Conservation (phyloP, 2,329 filamentous ascomycete genomes). For the Calonectria multiphialidica region DNA sequence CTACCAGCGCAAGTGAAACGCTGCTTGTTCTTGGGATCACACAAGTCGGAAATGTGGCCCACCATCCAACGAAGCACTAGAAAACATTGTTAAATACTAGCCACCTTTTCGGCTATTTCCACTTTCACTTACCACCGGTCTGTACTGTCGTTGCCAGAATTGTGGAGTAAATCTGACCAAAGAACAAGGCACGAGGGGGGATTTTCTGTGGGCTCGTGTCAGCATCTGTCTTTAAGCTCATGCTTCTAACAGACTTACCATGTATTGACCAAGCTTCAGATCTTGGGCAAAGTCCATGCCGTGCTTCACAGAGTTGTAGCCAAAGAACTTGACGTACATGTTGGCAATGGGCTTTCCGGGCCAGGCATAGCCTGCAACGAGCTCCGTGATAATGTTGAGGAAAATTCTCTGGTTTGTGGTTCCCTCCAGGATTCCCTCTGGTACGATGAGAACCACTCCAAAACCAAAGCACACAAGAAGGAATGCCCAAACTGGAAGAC, state of each 20-base stretch:
- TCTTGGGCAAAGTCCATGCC: constrained; percentile 27
- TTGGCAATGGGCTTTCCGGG: constrained; percentile 25
- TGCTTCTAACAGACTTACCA: background rate
- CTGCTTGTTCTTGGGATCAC: constrained; percentile 17
- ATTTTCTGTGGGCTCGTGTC: constrained; percentile 6
- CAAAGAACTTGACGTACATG: constrained; percentile 26
- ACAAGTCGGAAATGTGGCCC: constrained; percentile 14
- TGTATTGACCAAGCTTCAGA: constrained; percentile 23
- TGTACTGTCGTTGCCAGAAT: constrained; percentile 17
- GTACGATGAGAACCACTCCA: constrained; percentile 14
- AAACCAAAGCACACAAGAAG: constrained; percentile 22
- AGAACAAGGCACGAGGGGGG: constrained; percentile 16
- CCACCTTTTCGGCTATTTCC: background rate
- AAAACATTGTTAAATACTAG: background rate
- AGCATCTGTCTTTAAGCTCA: background rate
- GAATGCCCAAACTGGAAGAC: constrained; percentile 23
- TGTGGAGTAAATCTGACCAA: constrained; percentile 17
- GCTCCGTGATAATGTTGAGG: constrained; percentile 24
- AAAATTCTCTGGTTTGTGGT: constrained; percentile 25
- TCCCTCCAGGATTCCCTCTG: constrained; percentile 22
- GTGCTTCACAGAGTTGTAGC: constrained; percentile 26
- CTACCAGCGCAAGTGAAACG: constrained; percentile 22
- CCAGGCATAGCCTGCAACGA: constrained; percentile 21
- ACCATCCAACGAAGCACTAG: constrained; percentile 25
- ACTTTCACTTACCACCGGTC: constrained; percentile 8